Evolutionary conservation across 1,139 yeast species (phyloP).

Genomic region (Lodderomyces parapsilosis): DNA sequence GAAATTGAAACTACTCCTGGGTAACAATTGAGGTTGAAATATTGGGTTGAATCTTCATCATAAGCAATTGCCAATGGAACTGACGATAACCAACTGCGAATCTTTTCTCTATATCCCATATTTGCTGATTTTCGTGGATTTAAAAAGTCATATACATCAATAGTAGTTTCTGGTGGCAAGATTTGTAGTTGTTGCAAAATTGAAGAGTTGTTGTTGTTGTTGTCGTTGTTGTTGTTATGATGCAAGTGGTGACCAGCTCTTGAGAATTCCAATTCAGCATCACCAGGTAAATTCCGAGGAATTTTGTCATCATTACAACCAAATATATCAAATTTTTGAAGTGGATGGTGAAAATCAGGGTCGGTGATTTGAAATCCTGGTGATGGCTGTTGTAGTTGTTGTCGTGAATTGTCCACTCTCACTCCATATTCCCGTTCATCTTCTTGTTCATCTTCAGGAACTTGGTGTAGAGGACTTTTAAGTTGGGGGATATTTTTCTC

Average conservation of each 20-base stretch:
- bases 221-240: not conserved
- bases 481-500: not conserved
- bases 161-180: not conserved
- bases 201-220: not conserved
- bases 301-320: not conserved
- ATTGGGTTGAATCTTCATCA: conserved; percentile 5
- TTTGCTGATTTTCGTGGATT: conserved; percentile 58
- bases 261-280: not conserved
- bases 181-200: conserved; percentile 1
- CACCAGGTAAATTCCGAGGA: not conserved
- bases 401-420: not conserved
- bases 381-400: not conserved
- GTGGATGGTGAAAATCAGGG: not conserved
- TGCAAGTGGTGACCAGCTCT: not conserved
- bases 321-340: not conserved
- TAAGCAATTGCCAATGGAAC: conserved; percentile 43
- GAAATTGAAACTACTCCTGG: conserved; percentile 40
- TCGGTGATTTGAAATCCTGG: not conserved
- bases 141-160: conserved; percentile 25
- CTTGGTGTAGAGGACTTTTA: not conserved
- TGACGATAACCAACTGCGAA: conserved; percentile 55
- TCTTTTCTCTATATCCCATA: conserved; percentile 64
- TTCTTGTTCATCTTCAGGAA: not conserved
- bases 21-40: conserved; percentile 35
- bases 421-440: not conserved